Evolutionary conservation across 257 asterid species (phyloP).

Genomic region (Nicotiana sylvestris): DNA sequence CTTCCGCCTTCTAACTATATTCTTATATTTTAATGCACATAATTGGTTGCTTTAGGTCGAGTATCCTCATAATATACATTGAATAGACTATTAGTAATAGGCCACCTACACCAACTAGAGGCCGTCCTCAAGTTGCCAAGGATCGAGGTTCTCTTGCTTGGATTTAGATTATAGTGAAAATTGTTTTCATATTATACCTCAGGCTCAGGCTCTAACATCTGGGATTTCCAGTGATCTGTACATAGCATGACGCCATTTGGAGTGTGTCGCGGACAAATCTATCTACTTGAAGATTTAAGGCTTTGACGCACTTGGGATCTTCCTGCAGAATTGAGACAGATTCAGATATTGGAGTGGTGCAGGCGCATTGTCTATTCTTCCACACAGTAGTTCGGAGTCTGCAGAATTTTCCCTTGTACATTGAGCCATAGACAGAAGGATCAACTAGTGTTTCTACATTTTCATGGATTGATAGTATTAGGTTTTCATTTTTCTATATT

Average conservation of each 20-base stretch:
- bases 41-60: no score
- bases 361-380: conserved; percentile 15
- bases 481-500: conserved; percentile 16
- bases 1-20: no score
- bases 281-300: conserved; percentile 22
- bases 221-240: no score
- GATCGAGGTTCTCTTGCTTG: no score
- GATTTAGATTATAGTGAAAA: no score
- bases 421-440: conserved; percentile 33
- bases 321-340: neutral
- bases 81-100: no score
- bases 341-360: neutral
- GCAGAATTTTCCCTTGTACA: conserved; percentile 38
- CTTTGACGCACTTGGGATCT: conserved; percentile 19
- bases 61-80: no score
- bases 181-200: no score
- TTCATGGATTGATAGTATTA: conserved; percentile 27
- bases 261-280: conserved; percentile 7
- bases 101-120: no score
- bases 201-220: no score
- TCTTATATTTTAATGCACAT: no score
- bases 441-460: conserved; percentile 19
- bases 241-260: conserved; percentile 22
- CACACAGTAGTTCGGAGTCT: conserved; percentile 22
- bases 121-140: no score